phyloP scores from a whole-genome alignment of 495 filamentous ascomycete genomes.

The Penicillium coffeae region DNA sequence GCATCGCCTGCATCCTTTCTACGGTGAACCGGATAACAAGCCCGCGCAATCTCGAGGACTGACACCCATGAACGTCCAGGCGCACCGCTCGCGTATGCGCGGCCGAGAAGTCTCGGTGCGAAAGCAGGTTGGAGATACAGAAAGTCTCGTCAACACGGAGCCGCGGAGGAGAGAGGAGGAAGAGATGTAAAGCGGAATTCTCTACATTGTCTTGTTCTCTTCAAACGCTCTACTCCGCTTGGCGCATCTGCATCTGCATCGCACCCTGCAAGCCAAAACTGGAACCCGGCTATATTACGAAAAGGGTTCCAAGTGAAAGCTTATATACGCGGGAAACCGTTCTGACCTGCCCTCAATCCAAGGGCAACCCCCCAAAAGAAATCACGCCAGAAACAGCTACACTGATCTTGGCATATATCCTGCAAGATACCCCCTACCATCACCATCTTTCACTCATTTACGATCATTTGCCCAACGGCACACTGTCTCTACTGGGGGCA shows the following conservation, averaged over 20 bases:
- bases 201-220: not conserved
- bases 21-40: conserved; percentile 34
- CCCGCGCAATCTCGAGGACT: conserved; percentile 70
- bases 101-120: conserved; percentile 74
- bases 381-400: not conserved
- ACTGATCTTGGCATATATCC: not conserved
- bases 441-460: not conserved
- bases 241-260: not conserved
- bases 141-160: conserved; percentile 49
- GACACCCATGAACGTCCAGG: conserved; percentile 66
- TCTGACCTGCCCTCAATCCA: not conserved
- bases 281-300: too few species aligned
- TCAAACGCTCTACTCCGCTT: not conserved
- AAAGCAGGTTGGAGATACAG: conserved; percentile 82
- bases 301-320: not conserved
- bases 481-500: conserved; percentile 1
- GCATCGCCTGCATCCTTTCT: conserved; percentile 43
- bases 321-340: not conserved
- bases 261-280: too few species aligned
- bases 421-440: not conserved
- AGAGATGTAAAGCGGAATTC: conserved; percentile 8
- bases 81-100: conserved; percentile 46
- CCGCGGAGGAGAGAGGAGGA: conserved; percentile 21
- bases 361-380: not conserved
- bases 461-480: not conserved